phyloP scores from a whole-genome alignment of 495 filamentous ascomycete species.

The Hypoxylon fuscum region DNA sequence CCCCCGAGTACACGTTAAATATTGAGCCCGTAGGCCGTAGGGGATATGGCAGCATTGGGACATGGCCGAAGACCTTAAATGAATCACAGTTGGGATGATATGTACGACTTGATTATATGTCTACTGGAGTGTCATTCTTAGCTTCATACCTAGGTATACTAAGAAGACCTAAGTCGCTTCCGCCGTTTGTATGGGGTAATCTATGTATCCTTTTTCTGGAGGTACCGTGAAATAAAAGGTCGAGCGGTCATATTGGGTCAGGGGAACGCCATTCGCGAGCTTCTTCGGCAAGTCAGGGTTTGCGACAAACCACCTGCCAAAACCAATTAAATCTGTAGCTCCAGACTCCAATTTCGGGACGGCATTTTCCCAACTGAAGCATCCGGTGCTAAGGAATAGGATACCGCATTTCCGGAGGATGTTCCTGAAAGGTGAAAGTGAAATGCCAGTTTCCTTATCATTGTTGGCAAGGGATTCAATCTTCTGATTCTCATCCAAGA shows the following conservation, averaged over 20 bases:
- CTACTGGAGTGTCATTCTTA: not conserved
- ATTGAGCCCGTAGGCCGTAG: not conserved
- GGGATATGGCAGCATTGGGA: too few relatives aligned
- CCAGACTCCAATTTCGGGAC: conserved; percentile 61
- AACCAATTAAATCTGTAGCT: conserved; percentile 57
- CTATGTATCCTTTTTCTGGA: conserved; percentile 64
- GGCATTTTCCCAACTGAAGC: conserved; percentile 60
- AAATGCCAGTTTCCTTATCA: conserved; percentile 52
- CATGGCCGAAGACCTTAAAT: too few relatives aligned
- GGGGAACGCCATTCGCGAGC: conserved; percentile 61
- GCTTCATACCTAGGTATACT: too few relatives aligned
- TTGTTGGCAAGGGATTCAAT: conserved; percentile 44
- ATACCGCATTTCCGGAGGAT: conserved; percentile 53
- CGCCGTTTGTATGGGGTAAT: conserved; percentile 55
- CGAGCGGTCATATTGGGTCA: conserved; percentile 65
- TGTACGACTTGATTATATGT: not conserved
- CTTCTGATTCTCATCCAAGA: conserved; percentile 56
- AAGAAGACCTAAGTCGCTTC: not conserved
- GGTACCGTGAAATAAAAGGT: conserved; percentile 65
- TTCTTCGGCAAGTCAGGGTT: conserved; percentile 74
- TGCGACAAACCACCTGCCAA: conserved; percentile 68
- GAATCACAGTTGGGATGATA: too few relatives aligned
- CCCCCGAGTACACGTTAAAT: too few relatives aligned
- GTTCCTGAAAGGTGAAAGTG: conserved; percentile 60
- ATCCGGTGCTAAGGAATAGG: conserved; percentile 66